Conservation (phyloP, 192 early-diverging fungal species). For the Coemansia guatemalensis region DNA sequence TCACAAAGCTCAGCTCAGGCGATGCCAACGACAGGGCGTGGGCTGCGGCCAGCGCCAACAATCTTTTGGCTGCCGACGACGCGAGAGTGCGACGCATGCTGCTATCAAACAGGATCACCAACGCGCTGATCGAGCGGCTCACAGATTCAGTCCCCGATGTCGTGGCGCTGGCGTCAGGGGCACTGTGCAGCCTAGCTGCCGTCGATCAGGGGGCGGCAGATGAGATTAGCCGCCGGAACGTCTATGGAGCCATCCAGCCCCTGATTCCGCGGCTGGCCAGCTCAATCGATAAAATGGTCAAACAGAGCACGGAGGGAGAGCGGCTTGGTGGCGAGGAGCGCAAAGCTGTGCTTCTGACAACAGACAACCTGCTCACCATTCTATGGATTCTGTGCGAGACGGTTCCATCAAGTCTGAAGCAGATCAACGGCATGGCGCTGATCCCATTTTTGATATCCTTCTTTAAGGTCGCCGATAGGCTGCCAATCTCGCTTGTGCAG, state of each 20-base stretch:
- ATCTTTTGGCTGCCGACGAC: constrained; percentile 59
- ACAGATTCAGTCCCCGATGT: constrained; percentile 71
- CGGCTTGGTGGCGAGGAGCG: constrained; percentile 40
- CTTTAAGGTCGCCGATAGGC: constrained; percentile 50
- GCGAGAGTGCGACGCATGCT: constrained; percentile 60
- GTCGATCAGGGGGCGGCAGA: constrained; percentile 47
- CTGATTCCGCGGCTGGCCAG: constrained; percentile 45
- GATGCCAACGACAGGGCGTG: constrained; percentile 79
- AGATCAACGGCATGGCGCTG: constrained; percentile 65
- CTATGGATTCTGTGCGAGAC: constrained; percentile 62
- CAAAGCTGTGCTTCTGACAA: constrained; percentile 51
- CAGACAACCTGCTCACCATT: constrained; percentile 48
- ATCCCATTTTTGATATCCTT: constrained; percentile 70
- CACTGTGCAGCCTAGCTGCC: constrained; percentile 56
- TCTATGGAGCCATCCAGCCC: constrained; percentile 32
- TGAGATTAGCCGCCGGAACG: constrained; percentile 46
- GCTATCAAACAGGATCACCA: constrained; percentile 69
- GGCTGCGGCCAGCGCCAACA: constrained; percentile 85
- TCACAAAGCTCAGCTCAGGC: constrained; percentile 61
- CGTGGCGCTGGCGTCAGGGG: constrained; percentile 70
- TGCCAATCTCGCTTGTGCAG: constrained; percentile 42
- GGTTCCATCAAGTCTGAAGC: constrained; percentile 64
- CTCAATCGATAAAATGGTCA: constrained; percentile 46
- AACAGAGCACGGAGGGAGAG: constrained; percentile 31
- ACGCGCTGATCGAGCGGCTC: constrained; percentile 68